A percentile compares a stretch with the other conserved stretches of the same genome.
Conservation (phyloP, 345 rosid genomes). For the Ricinus communis region DNA sequence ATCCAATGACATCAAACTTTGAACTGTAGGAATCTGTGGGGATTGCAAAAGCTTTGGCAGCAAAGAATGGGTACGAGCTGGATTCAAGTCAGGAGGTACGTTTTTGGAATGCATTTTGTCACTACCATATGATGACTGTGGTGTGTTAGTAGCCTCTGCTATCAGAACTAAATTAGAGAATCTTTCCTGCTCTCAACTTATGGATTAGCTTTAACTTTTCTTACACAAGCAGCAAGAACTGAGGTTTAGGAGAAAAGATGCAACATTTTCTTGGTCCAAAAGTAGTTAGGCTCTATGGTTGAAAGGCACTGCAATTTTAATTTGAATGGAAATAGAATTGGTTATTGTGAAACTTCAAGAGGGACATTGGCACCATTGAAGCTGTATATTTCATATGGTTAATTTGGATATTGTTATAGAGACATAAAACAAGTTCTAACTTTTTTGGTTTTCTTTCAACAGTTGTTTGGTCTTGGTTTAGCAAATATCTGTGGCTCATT, state of each 20-base stretch:
- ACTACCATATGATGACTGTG: conserved; percentile 1
- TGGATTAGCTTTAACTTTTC: neutral
- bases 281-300: conserved; percentile 6
- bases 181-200: neutral
- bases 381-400: neutral
- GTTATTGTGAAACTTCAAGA: neutral
- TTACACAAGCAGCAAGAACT: neutral
- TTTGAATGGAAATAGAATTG: neutral
- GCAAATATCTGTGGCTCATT: conserved; percentile 87
- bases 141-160: neutral
- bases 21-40: conserved; percentile 91
- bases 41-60: conserved; percentile 98
- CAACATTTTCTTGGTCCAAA: neutral
- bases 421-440: neutral
- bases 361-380: neutral
- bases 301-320: neutral
- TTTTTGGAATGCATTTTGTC: conserved; percentile 1
- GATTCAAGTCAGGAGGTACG: conserved; percentile 95
- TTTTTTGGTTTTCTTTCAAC: conserved; percentile 21
- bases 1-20: conserved; percentile 11
- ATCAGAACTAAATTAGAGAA: conserved; percentile 1
- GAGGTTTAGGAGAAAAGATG: neutral
- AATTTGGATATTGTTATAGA: neutral
- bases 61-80: conserved; percentile 92
- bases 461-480: conserved; percentile 98